Evolutionary conservation across 1,284 basidiomycete species (phyloP), one percentile per base, ranked within the genome.

Genomic region (Ceratobasidium papillatum): DNA sequence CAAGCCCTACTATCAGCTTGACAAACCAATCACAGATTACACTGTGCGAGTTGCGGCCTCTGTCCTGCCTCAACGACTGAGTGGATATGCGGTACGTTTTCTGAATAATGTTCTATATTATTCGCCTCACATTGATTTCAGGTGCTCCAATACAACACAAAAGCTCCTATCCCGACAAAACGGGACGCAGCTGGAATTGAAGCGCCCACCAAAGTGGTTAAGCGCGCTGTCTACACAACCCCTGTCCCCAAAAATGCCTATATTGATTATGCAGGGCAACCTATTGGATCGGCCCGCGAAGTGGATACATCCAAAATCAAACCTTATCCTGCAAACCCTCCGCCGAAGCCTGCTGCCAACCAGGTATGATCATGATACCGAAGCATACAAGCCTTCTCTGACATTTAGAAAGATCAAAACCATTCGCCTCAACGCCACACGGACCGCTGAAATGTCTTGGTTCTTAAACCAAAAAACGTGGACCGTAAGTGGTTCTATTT

Each of bases 1-100:
- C 38, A 41, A 7, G 5, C 14, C 7, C 12, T n/a, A 27, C n/a
- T 12, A 22, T 32, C 25, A 66, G 49, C 64, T 75, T 17, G 75
- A 75, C 54, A 54, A 74, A 66, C 64, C 52, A 3, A 32, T 56
- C 32, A 54, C 32, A 3, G 71, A 76, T 32, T 76, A 74, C 45
- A 61, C 75, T 8, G 56, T 76, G 8, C 75, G 75, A n/a, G 71
- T 73, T 43, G 58, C 75, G 8, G 75, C 71, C 7, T 45, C 54
- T 0, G 62, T 66, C 7, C 30, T 64, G 1, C 75, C 75, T 36
- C 75, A 76, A 32, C 38, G 62, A 25, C 63, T 76, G 17, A 65
- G 69, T 25, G 75, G 75, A 38, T 76, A 65, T 41, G 75, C 59
- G 22, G 71, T 74, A 27, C 47, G 62, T 32, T 59, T 66, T 11